phyloP scores from a whole-genome alignment of 768 basidiomycete species.

The Arthromyces matolae region DNA sequence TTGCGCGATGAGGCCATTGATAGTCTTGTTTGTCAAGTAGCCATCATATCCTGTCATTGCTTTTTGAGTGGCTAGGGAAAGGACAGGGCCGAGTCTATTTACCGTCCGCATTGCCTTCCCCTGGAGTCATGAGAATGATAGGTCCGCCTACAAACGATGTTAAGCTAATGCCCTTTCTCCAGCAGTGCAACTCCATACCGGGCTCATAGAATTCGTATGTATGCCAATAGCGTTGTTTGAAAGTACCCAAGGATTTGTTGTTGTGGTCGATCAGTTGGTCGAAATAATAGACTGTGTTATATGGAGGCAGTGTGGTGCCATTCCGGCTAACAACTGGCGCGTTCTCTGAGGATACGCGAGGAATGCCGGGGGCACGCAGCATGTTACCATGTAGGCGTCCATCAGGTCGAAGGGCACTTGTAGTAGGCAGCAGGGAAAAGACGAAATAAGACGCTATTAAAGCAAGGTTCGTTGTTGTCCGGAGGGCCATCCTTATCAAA shows the following conservation, averaged over 20 bases:
- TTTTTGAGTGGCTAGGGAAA: constrained; percentile 1
- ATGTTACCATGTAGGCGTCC: constrained; percentile 41
- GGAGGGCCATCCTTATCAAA: not conserved
- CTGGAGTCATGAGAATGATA: constrained; percentile 63
- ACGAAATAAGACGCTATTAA: constrained; percentile 19
- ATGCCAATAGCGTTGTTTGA: constrained; percentile 72
- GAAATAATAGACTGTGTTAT: constrained; percentile 49
- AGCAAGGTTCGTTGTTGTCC: constrained; percentile 17
- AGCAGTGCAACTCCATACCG: constrained; percentile 25
- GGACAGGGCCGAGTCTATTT: constrained; percentile 3
- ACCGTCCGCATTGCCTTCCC: constrained; percentile 58
- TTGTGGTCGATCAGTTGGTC: constrained; percentile 55
- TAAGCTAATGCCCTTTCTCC: not conserved
- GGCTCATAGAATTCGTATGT: constrained; percentile 63
- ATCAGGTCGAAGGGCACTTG: constrained; percentile 29
- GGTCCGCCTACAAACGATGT: constrained; percentile 42
- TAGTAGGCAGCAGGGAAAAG: constrained; percentile 18
- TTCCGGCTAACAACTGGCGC: constrained; percentile 39
- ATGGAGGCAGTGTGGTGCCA: constrained; percentile 42
- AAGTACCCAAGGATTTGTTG: constrained; percentile 63
- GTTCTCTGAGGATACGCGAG: constrained; percentile 25
- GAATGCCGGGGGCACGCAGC: constrained; percentile 35
- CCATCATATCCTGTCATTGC: constrained; percentile 34
- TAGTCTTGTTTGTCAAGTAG: constrained; percentile 63
- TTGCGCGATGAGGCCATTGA: constrained; percentile 62